phyloP scores from a whole-genome alignment of 1,284 basidiomycete genomes.

The Cryptococcus deneoformans region DNA sequence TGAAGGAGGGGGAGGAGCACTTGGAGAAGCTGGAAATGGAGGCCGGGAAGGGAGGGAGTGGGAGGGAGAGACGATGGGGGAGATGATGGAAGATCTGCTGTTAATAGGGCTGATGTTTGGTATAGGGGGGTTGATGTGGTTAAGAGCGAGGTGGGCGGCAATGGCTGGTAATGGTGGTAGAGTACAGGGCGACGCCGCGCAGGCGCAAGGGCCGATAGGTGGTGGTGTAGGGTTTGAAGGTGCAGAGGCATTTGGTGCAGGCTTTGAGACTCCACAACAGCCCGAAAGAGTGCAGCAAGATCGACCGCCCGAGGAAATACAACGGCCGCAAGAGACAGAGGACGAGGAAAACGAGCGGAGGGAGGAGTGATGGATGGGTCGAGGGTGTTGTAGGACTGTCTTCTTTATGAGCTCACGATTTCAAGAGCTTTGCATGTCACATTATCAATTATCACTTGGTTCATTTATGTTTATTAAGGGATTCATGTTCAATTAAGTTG shows the following conservation, averaged over 20 bases:
- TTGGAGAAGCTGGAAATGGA: slow-evolving; percentile 1
- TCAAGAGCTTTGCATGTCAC: no score
- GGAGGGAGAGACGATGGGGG: slow-evolving; percentile 16
- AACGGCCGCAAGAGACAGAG: not conserved
- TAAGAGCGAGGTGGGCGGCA: slow-evolving; percentile 24
- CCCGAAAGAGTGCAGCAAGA: not conserved
- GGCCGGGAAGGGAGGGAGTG: slow-evolving; percentile 1
- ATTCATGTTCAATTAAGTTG: no score
- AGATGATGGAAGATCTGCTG: slow-evolving; percentile 32
- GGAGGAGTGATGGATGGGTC: no score
- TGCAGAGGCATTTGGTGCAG: no score
- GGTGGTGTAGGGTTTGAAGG: no score
- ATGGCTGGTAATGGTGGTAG: slow-evolving; percentile 2
- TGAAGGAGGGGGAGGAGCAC: not conserved
- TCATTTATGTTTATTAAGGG: no score
- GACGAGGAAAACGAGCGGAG: no score
- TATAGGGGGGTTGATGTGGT: slow-evolving; percentile 25
- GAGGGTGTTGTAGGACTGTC: no score
- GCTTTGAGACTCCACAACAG: not conserved
- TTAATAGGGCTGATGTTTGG: slow-evolving; percentile 22
- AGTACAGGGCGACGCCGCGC: slow-evolving; percentile 10
- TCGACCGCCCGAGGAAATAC: not conserved
- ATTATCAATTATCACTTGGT: no score
- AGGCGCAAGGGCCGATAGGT: not conserved
- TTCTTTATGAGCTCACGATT: no score